Conservation (phyloP, 129 eudicot species). For the Helianthus annuus region DNA sequence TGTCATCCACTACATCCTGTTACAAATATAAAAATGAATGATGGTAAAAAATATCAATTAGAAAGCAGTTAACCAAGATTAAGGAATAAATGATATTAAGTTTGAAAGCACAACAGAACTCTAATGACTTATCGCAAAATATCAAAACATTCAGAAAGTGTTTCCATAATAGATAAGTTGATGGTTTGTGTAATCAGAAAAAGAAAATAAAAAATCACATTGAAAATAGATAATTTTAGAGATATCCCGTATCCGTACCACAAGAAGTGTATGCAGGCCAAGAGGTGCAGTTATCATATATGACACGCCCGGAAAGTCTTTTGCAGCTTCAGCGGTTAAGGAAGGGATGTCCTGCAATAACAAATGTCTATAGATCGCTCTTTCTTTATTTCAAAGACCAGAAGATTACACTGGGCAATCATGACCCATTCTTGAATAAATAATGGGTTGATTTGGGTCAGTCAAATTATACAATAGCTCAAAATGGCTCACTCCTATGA, state of each 20-base stretch:
- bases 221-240: background rate
- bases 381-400: background rate
- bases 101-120: constrained; percentile 2
- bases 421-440: background rate
- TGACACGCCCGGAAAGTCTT: constrained; percentile 73
- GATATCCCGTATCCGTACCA: constrained; percentile 46
- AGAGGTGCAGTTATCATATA: constrained; percentile 88
- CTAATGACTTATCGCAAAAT: background rate
- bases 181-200: background rate
- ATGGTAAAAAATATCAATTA: background rate
- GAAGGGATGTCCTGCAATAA: constrained; percentile 80
- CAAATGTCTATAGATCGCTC: constrained; percentile 8
- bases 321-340: constrained; percentile 91
- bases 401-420: background rate
- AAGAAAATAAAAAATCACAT: background rate
- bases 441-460: background rate
- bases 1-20: constrained; percentile 89
- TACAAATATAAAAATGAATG: constrained; percentile 4
- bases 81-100: too few relatives aligned
- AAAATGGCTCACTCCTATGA: background rate
- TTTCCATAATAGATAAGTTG: background rate
- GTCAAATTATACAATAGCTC: too few relatives aligned
- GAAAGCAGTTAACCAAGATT: background rate
- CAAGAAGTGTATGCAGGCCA: constrained; percentile 76
- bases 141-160: background rate